Evolutionary conservation across 2,329 filamentous ascomycete genomes (phyloP).

Genomic region (Bipolaris victoriae): DNA sequence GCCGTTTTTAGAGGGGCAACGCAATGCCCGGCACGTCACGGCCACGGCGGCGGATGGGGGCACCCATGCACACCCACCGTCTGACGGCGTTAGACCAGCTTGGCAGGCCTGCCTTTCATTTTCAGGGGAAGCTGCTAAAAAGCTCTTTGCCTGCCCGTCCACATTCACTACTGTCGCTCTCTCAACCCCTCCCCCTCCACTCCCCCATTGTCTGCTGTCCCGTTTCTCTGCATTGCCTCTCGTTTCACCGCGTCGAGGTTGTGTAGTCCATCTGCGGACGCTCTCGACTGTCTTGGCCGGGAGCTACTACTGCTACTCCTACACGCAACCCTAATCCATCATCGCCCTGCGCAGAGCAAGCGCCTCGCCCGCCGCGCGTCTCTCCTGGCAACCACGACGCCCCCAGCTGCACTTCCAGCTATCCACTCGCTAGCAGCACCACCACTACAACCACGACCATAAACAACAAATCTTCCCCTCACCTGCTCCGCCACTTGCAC

Average conservation of each 20-base stretch:
- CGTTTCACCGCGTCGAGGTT: conserved; percentile 35
- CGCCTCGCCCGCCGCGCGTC: conserved; percentile 43
- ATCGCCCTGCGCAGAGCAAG: conserved; percentile 25
- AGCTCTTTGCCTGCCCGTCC: conserved; percentile 36
- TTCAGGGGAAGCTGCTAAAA: conserved; percentile 44
- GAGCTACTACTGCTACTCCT: conserved; percentile 27
- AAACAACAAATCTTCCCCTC: conserved; percentile 27
- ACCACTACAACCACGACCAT: background rate
- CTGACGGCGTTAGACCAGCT: conserved; percentile 34
- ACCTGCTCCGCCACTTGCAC: conserved; percentile 9
- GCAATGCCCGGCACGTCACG: conserved; percentile 26
- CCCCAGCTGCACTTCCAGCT: conserved; percentile 31
- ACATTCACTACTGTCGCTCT: conserved; percentile 42
- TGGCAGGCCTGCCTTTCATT: conserved; percentile 35
- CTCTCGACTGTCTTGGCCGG: conserved; percentile 32
- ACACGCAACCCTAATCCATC: conserved; percentile 14
- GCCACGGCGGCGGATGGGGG: conserved; percentile 29
- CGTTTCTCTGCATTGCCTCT: conserved; percentile 37
- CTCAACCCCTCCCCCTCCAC: conserved; percentile 23
- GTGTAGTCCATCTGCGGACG: conserved; percentile 18
- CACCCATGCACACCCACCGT: conserved; percentile 30
- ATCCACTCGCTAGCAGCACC: conserved; percentile 37
- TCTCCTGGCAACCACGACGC: conserved; percentile 39
- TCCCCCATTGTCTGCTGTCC: conserved; percentile 26
- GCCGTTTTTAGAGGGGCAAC: conserved; percentile 30